Conservation (phyloP, 2,329 filamentous ascomycete genomes). For the Xylariaceae sp. region DNA sequence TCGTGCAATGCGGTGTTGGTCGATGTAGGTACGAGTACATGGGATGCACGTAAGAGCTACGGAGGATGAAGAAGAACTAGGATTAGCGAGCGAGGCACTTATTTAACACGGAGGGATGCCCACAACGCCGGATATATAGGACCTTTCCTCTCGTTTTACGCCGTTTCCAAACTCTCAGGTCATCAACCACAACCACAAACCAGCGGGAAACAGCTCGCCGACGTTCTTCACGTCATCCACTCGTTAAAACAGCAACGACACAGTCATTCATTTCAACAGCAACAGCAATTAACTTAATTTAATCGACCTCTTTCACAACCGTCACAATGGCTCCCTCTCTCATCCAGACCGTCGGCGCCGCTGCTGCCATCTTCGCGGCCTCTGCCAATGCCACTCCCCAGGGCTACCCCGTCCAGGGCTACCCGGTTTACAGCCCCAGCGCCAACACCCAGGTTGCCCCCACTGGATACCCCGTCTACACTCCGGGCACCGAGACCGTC, state of each 20-base stretch:
- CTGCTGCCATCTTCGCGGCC: constrained; percentile 23
- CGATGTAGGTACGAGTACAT: background rate
- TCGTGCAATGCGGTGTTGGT: background rate
- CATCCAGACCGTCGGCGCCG: constrained; percentile 35
- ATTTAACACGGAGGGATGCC: constrained; percentile 10
- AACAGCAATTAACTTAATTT: constrained; percentile 22
- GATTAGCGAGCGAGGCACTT: constrained; percentile 12
- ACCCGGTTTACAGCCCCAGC: constrained; percentile 1
- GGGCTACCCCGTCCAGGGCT: constrained; percentile 13
- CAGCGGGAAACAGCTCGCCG: constrained; percentile 34
- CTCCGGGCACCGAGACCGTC: background rate
- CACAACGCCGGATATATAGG: constrained; percentile 3
- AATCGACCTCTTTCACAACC: background rate
- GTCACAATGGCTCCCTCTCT: constrained; percentile 39
- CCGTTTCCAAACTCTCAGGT: constrained; percentile 21
- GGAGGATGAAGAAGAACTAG: constrained; percentile 7
- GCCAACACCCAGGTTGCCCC: background rate
- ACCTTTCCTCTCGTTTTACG: constrained; percentile 15
- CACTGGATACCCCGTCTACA: background rate
- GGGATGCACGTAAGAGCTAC: background rate
- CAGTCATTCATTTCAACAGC: constrained; percentile 25
- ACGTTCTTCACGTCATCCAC: constrained; percentile 43
- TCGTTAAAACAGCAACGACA: constrained; percentile 30
- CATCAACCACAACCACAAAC: constrained; percentile 21
- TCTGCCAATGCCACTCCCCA: constrained; percentile 15